phyloP scores from a whole-genome alignment of 2,329 filamentous ascomycete genomes.

The Cladosporium austrohemisphaericum region DNA sequence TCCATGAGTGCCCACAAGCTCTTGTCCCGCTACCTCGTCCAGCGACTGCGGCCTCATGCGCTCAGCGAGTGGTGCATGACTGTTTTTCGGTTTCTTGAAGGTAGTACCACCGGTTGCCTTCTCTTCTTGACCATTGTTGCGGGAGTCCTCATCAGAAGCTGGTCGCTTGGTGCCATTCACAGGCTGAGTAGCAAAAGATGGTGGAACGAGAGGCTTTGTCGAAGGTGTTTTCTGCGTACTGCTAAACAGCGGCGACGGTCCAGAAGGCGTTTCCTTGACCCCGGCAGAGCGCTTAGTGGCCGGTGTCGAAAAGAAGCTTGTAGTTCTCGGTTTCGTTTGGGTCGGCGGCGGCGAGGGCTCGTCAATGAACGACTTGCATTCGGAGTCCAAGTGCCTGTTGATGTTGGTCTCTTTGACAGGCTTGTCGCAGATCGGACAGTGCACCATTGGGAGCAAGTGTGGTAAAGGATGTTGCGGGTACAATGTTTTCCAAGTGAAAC shows the following conservation, averaged over 20 bases:
- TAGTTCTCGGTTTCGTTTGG: constrained; percentile 34
- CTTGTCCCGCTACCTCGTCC: constrained; percentile 86
- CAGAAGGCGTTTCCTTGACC: constrained; percentile 26
- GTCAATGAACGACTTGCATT: constrained; percentile 65
- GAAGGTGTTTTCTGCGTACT: constrained; percentile 21
- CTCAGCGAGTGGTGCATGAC: constrained; percentile 79
- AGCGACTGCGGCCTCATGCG: constrained; percentile 83
- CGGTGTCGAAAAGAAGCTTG: constrained; percentile 55
- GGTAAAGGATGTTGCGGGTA: no score
- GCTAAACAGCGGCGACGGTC: constrained; percentile 22
- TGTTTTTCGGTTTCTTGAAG: constrained; percentile 63
- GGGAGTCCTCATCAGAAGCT: constrained; percentile 24
- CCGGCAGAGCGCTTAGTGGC: constrained; percentile 41
- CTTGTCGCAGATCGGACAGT: constrained; percentile 34
- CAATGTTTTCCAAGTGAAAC: no score
- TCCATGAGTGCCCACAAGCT: constrained; percentile 80
- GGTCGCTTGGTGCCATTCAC: constrained; percentile 25
- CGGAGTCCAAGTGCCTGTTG: constrained; percentile 86
- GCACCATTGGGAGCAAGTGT: constrained; percentile 13
- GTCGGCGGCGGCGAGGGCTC: constrained; percentile 44
- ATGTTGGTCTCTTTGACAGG: constrained; percentile 63
- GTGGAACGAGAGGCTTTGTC: constrained; percentile 16
- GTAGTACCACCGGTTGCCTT: constrained; percentile 35
- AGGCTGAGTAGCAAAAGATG: constrained; percentile 23
- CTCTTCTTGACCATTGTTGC: neutral